A percentile compares a stretch with the other conserved stretches of the same genome.
Conservation (phyloP, 306 rosid genomes). For the Malus sylvestris region DNA sequence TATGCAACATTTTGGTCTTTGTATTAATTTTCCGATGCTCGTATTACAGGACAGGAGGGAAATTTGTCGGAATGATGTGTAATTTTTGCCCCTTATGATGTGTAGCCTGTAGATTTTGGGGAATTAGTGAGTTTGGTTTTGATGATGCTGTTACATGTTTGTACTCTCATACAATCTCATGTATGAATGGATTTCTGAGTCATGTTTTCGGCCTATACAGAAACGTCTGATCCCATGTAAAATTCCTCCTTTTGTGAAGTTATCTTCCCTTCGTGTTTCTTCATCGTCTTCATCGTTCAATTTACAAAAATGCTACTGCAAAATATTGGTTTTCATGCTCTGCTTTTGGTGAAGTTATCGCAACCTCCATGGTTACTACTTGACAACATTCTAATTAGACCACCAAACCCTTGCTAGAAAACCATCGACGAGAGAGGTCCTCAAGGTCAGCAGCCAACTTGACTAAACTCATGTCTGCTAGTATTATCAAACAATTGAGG, state of each 20-base stretch:
- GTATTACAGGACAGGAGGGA: conserved; percentile 32
- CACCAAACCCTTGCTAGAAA: neutral
- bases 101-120: conserved; percentile 27
- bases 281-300: neutral
- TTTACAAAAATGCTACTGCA: neutral
- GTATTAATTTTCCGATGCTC: conserved; percentile 39
- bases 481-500: no score
- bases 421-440: neutral
- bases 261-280: neutral
- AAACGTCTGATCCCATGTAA: conserved; percentile 21
- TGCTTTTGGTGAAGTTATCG: no score
- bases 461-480: neutral
- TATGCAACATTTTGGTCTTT: conserved; percentile 36
- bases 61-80: conserved; percentile 29
- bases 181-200: conserved; percentile 50
- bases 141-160: conserved; percentile 41
- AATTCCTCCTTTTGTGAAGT: neutral
- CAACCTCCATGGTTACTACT: neutral
- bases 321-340: neutral
- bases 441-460: neutral
- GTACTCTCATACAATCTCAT: conserved; percentile 32
- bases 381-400: no score
- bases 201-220: conserved; percentile 59
- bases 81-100: conserved; percentile 50
- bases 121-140: conserved; percentile 56